phyloP scores from a whole-genome alignment of 495 filamentous ascomycete genomes.

The Amniculicola lignicola region DNA sequence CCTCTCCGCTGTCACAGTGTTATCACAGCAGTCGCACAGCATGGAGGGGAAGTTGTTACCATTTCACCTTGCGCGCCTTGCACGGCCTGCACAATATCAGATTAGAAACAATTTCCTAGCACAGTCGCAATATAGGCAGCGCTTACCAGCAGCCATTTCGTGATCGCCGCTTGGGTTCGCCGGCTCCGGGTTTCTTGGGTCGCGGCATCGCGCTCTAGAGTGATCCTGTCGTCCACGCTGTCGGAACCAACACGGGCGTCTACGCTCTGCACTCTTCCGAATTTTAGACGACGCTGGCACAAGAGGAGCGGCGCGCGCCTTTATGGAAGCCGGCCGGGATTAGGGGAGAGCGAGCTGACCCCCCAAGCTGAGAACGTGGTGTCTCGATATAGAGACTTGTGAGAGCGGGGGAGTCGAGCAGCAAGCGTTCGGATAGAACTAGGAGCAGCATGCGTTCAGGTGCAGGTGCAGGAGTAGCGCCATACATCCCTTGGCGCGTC shows the following conservation, averaged over 20 bases:
- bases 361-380: conserved; percentile 11
- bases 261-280: conserved; percentile 1
- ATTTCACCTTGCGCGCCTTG: conserved; percentile 84
- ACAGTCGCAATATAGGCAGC: background rate
- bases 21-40: background rate
- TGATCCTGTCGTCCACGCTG: background rate
- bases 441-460: conserved; percentile 11
- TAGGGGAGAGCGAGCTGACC: conserved; percentile 1
- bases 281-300: background rate
- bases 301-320: conserved; percentile 14
- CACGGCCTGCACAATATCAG: conserved; percentile 46
- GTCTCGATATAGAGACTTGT: conserved; percentile 5
- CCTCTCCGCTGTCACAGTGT: conserved; percentile 57
- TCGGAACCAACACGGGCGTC: background rate
- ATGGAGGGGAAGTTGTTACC: conserved; percentile 43
- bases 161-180: conserved; percentile 59
- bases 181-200: conserved; percentile 41
- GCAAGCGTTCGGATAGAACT: background rate
- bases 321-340: conserved; percentile 9
- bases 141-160: conserved; percentile 82
- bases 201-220: conserved; percentile 37
- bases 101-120: conserved; percentile 3
- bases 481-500: conserved; percentile 23
- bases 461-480: conserved; percentile 22
- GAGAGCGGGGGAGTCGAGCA: conserved; percentile 11